phyloP scores from a whole-genome alignment of 129 eudicot species.

The Deinandra increscens region DNA sequence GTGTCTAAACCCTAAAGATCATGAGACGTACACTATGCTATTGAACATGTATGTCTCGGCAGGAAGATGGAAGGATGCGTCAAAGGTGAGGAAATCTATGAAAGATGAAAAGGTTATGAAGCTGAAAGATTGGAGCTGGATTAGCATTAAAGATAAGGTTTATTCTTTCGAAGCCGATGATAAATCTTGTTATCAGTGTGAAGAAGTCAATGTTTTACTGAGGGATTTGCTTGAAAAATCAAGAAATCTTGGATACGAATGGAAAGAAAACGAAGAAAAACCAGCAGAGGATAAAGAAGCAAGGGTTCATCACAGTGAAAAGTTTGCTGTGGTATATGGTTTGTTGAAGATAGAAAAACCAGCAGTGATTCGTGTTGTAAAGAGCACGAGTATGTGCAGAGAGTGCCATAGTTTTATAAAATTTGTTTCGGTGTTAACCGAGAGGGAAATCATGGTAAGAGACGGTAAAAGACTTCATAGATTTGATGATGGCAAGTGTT shows the following conservation, averaged over 20 bases:
- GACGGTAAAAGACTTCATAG: conserved; percentile 80
- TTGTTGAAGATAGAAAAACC: conserved; percentile 51
- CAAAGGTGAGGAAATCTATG: conserved; percentile 71
- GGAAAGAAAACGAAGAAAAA: conserved; percentile 44
- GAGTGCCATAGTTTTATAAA: conserved; percentile 77
- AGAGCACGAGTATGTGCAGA: conserved; percentile 72
- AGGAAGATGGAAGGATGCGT: conserved; percentile 70
- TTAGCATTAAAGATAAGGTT: conserved; percentile 66
- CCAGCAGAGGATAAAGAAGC: conserved; percentile 39
- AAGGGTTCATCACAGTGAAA: conserved; percentile 69
- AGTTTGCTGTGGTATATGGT: conserved; percentile 76
- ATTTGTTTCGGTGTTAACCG: conserved; percentile 44
- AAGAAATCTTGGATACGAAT: conserved; percentile 46
- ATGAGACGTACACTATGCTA: conserved; percentile 53
- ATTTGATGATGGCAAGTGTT: conserved; percentile 67
- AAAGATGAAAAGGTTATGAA: conserved; percentile 57
- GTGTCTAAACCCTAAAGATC: conserved; percentile 55
- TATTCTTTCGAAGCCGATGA: conserved; percentile 52
- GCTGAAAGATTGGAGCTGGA: conserved; percentile 79
- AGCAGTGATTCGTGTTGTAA: conserved; percentile 51
- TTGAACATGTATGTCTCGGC: conserved; percentile 70
- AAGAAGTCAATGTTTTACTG: conserved; percentile 42
- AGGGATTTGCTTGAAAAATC: conserved; percentile 55
- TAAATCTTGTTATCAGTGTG: conserved; percentile 24
- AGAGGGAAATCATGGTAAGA: conserved; percentile 61